Conservation (phyloP, 1,139 yeast genomes). For the Hyphopichia pseudoburtonii region DNA sequence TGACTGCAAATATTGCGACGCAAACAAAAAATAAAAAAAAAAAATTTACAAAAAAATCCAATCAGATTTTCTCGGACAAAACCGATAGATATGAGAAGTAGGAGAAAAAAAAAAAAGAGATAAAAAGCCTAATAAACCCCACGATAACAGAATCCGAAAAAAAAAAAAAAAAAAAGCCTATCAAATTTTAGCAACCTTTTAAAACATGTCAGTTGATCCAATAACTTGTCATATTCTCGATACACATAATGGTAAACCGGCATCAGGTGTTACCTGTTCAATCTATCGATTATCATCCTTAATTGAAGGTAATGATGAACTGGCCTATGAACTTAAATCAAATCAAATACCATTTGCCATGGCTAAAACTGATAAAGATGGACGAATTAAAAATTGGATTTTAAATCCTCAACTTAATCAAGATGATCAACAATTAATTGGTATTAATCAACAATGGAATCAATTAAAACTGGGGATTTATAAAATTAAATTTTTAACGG, state of each 20-base stretch:
- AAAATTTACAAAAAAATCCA: too few species aligned
- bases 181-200: too few species aligned
- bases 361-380: conserved; percentile 73
- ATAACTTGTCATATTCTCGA: conserved; percentile 88
- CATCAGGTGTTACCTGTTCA: conserved; percentile 62
- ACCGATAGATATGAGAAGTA: background rate
- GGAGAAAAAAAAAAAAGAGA: background rate
- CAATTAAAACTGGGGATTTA: conserved; percentile 59
- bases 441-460: conserved; percentile 43
- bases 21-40: too few species aligned
- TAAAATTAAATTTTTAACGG: conserved; percentile 73
- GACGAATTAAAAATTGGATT: conserved; percentile 72
- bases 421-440: conserved; percentile 23
- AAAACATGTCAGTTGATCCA: conserved; percentile 45
- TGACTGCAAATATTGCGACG: too few species aligned
- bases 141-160: background rate
- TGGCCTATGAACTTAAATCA: conserved; percentile 24
- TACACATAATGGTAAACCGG: conserved; percentile 83
- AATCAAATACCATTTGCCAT: conserved; percentile 51
- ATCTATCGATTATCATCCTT: conserved; percentile 40
- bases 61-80: too few species aligned
- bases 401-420: conserved; percentile 37
- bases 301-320: conserved; percentile 24
- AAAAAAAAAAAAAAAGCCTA: too few species aligned
- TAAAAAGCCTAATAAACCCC: too few species aligned